A percentile compares a stretch with the other conserved stretches of the same genome.
Conservation (phyloP, 31 red algal genomes). For the Porphyra umbilicalis region DNA sequence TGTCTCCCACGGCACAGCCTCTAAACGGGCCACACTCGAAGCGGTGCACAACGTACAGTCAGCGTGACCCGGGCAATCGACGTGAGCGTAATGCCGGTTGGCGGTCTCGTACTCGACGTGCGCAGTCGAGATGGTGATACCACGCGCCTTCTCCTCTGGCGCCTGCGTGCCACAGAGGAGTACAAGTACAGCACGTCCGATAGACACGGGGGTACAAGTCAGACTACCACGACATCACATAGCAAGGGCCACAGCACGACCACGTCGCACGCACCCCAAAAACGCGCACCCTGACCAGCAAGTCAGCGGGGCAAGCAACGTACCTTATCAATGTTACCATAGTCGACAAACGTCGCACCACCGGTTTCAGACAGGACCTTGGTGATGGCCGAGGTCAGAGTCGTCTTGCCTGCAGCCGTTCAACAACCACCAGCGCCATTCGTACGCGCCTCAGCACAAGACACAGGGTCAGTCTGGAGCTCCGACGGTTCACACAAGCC, state of each 20-base stretch:
- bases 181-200: too few species aligned
- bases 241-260: too few species aligned
- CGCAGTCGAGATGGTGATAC: slow-evolving; percentile 92
- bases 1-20: too few species aligned
- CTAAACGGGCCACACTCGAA: neutral
- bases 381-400: slow-evolving; percentile 95
- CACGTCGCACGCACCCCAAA: too few species aligned
- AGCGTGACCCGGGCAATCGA: slow-evolving; percentile 98
- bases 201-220: too few species aligned
- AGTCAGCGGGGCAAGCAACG: too few species aligned
- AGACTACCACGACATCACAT: too few species aligned
- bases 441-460: too few species aligned
- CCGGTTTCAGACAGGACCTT: slow-evolving; percentile 81
- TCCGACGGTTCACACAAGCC: too few species aligned
- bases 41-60: slow-evolving; percentile 28
- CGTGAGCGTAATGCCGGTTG: slow-evolving; percentile 90
- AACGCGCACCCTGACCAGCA: too few species aligned
- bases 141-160: slow-evolving; percentile 93
- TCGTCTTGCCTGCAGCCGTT: slow-evolving; percentile 32
- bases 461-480: too few species aligned
- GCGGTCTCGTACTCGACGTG: slow-evolving; percentile 93
- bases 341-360: slow-evolving; percentile 78
- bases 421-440: too few species aligned
- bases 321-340: slow-evolving; percentile 89
- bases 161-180: slow-evolving; percentile 23